A percentile compares a stretch with the other conserved stretches of the same genome.
These are phyloP conservation scores for Tulasnella sp. DNA, from an alignment of 768 basidiomycete genomes.

Conservation along the genomic window DNA sequence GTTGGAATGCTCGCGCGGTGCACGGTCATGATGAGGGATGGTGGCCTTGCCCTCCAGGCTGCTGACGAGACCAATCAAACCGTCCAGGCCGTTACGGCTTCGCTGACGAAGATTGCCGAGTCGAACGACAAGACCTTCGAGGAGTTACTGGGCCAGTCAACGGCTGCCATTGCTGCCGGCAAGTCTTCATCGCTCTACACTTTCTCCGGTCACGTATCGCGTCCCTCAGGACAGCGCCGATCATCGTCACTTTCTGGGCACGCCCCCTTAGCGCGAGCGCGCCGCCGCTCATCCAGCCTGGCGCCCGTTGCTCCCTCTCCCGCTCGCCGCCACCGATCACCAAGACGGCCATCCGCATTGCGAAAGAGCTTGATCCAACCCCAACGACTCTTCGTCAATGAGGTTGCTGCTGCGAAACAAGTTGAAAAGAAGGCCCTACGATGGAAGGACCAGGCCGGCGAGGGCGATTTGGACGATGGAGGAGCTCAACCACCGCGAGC, in stretches of 20 bases:
- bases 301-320: conserved; percentile 37
- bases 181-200: conserved; percentile 47
- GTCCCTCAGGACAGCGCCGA: conserved; percentile 48
- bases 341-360: conserved; percentile 61
- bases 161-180: conserved; percentile 57
- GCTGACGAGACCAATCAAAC: conserved; percentile 42
- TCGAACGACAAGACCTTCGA: conserved; percentile 73
- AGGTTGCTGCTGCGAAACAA: conserved; percentile 52
- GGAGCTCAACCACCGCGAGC: conserved; percentile 38
- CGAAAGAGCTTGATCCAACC: conserved; percentile 61
- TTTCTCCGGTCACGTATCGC: conserved; percentile 54
- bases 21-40: conserved; percentile 70
- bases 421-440: conserved; percentile 71
- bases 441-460: conserved; percentile 87
- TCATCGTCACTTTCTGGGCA: conserved; percentile 50
- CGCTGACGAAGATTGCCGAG: conserved; percentile 60
- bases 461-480: conserved; percentile 72
- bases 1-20: conserved; percentile 80
- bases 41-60: conserved; percentile 51
- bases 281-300: conserved; percentile 46
- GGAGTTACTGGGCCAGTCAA: conserved; percentile 67
- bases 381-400: conserved; percentile 39
- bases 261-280: conserved; percentile 54
- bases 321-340: conserved; percentile 63
- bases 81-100: conserved; percentile 55